Conservation (phyloP, 2,329 filamentous ascomycete genomes). For the Cercospora zeina region DNA sequence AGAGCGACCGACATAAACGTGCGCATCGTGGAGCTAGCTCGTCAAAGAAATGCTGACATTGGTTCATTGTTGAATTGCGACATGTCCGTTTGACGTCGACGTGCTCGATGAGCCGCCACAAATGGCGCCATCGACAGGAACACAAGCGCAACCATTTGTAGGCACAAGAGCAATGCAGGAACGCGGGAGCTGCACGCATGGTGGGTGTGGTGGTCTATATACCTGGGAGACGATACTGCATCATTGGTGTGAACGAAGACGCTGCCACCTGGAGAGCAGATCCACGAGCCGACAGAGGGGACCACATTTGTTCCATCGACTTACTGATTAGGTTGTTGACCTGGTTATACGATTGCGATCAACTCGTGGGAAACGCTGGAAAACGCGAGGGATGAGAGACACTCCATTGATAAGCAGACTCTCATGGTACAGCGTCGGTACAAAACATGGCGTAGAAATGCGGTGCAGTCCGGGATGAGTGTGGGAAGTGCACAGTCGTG, state of each 20-base stretch:
- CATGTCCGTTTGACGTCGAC: not conserved
- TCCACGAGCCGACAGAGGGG: not conserved
- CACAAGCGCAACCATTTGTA: not conserved
- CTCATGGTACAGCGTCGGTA: not conserved
- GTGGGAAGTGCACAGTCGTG: too few relatives aligned
- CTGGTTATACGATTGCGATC: not conserved
- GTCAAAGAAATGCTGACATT: not conserved
- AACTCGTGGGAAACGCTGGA: not conserved
- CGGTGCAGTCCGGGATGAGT: not conserved
- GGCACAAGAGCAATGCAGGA: not conserved
- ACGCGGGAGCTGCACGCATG: not conserved
- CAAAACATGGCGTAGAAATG: not conserved
- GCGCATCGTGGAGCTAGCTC: not conserved
- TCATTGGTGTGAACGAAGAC: not conserved
- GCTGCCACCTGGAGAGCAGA: not conserved
- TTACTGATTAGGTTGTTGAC: not conserved
- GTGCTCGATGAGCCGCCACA: not conserved
- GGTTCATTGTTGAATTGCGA: not conserved
- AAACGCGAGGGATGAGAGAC: not conserved
- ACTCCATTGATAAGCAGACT: not conserved
- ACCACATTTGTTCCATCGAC: not conserved
- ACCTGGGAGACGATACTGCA: not conserved
- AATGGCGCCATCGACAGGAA: constrained; percentile 7
- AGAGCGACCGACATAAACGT: not conserved
- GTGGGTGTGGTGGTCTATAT: not conserved